A percentile compares a stretch with the other conserved stretches of the same genome.
phyloP scores from a whole-genome alignment of 305 asterid species.

The Fraxinus angustifolia region DNA sequence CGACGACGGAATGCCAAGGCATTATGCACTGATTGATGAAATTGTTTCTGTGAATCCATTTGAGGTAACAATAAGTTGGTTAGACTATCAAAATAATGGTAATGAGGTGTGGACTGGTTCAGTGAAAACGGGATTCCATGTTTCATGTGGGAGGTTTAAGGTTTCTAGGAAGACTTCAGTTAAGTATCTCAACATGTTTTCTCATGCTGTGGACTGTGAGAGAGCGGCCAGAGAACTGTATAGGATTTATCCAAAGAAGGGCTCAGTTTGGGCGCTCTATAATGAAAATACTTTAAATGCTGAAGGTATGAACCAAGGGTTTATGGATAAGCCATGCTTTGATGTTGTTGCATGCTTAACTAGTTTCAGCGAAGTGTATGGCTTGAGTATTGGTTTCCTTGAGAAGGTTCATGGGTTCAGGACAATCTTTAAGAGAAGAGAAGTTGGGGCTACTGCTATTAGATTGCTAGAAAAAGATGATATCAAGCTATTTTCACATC shows the following conservation, averaged over 20 bases:
- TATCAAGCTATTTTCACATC: conserved; percentile 61
- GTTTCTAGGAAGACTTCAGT: conserved; percentile 45
- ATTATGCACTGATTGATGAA: conserved; percentile 68
- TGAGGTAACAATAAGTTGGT: conserved; percentile 59
- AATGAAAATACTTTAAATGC: conserved; percentile 19
- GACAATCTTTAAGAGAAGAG: conserved; percentile 66
- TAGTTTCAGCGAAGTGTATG: conserved; percentile 57
- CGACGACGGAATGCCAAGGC: conserved; percentile 75
- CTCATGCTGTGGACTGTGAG: conserved; percentile 67
- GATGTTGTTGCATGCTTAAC: conserved; percentile 54
- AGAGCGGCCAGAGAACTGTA: conserved; percentile 68
- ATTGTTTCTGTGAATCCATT: conserved; percentile 65
- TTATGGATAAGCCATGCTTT: conserved; percentile 31
- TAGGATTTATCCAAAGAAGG: conserved; percentile 69
- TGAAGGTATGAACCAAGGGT: conserved; percentile 24
- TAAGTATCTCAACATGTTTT: conserved; percentile 55
- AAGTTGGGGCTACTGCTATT: conserved; percentile 59
- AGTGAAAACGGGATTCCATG: conserved; percentile 39
- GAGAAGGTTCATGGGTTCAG: conserved; percentile 65
- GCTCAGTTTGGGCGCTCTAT: conserved; percentile 82
- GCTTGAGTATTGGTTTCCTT: conserved; percentile 67
- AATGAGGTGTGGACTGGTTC: conserved; percentile 36
- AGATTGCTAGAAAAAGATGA: conserved; percentile 45
- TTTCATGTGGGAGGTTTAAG: conserved; percentile 74
- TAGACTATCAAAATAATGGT: conserved; percentile 44